Base-by-base conservation (phyloP, 768 basidiomycete genomes). In the Lanmaoa pseudosensibilis region DNA sequence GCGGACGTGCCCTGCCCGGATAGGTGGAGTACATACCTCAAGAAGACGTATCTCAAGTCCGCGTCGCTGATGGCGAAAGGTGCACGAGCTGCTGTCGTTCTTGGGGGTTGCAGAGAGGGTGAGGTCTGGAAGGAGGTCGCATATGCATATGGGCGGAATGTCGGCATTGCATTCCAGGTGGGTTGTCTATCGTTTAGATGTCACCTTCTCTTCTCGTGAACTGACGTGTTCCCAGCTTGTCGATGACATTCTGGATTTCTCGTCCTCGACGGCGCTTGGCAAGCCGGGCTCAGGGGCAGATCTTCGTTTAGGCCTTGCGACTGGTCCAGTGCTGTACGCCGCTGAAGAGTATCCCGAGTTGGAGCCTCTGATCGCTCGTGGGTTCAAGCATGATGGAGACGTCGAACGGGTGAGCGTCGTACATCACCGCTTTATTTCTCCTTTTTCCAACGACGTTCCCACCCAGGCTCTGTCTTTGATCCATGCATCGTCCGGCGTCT, bases 131-230 rank as follows among this genome's bases (percentile, higher is more conserved):
- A 92, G 71, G 94, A 96, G 71, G 80, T 86, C 6, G 94, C 94
- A 15, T 97, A 96, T 74, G 87, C 85, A 7, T 97, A 92, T 72
- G 94, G 93, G 1, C 80, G 92, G 52, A 93, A 95, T 73, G 66
- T 96, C 18, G 94, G 94, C 3, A 90, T 95, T 58, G 92, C 94
- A n/a, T 97, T 98, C 76, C 95, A 97, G 83, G 94, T 94, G 59
- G 52, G 78, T 71, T 10, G 10, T 30, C 5, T 40, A 27, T n/a
- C 18, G 10, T 48, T 23, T 27, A 5, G 16, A 10, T 47, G 16
- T 16, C 46, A 34, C 15, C 19, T 25, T 18, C 23, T 38, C n/a
- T 5, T 2, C n/a, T n/a, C n/a, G 19, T 18, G 2, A 13, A 12
- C 30, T 46, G 40, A 67, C 46, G 45, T 21, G 45, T 46, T 52